Base-by-base conservation (phyloP, 805 yeast genomes). In the Diddensiella santjacobensis region DNA sequence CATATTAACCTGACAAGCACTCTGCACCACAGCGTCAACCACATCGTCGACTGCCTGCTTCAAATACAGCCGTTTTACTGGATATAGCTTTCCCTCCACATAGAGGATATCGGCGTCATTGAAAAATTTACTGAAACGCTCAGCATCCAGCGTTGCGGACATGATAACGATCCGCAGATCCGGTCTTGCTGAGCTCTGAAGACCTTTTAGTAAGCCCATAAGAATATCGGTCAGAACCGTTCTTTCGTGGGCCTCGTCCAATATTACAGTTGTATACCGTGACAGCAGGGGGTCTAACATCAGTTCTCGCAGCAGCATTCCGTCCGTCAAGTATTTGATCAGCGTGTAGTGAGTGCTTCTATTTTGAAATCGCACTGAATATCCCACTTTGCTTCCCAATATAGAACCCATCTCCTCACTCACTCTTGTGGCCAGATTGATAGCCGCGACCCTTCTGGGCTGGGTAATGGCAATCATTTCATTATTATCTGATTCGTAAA, bases 161-260 rank as follows among this genome's bases (percentile, higher is more conserved):
- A 93, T 95, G 55, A 93, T 78, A 3, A 93, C 79, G 31, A 89
- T 73, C 58, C 80, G 77, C 55, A 93, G 74, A 51, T 77, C 77
- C 38, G 77, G 77, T 15, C 80, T 67, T 46, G 83, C 71, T 40
- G 75, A 72, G 0, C 58, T 46, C 8, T 84, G 59, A 33, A 93
- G 69, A 36, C 80, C 77, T 62, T 89, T 90, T 54, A 93, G 71
- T 59, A 93, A 86, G 2, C 98, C 99, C 71, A 93, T 73, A 17
- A 93, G 72, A 57, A 93, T 69, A 70, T 93, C 99, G 0, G 98
- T 89, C 42, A 90, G 69, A 1, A 93, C 84, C 0, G 98, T 91
- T 63, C 99, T 78, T 70, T 93, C 99, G 71, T 93, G 99, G 2
- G 98, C 99, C 71, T 93, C 99, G 72, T 93, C 99, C 43, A 93